phyloP scores from a whole-genome alignment of 2,329 filamentous ascomycete genomes.

The Dryadomyces quercus-mongolicae region DNA sequence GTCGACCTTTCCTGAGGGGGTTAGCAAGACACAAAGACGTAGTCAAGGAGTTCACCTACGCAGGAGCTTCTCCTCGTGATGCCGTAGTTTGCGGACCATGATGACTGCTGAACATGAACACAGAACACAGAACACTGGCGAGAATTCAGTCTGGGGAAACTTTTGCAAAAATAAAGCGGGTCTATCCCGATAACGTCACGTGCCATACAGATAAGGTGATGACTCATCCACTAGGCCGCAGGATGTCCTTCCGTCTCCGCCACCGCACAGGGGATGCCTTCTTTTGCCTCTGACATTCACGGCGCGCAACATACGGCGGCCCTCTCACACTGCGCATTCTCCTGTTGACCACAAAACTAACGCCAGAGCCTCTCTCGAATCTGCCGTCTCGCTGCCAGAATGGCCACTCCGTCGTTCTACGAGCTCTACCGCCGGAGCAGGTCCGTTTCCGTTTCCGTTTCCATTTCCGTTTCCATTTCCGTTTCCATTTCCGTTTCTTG shows the following conservation, averaged over 20 bases:
- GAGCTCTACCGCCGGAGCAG: conserved; percentile 98
- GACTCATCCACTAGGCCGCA: no score
- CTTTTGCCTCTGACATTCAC: no score
- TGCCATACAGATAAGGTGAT: no score
- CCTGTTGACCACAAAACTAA: neutral
- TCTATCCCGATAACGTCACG: no score
- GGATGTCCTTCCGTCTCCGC: no score
- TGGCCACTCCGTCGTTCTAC: conserved; percentile 51
- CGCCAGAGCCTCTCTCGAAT: neutral
- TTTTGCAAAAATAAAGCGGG: no score
- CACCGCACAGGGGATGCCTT: no score
- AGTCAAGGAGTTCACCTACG: conserved; percentile 7
- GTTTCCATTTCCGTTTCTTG: neutral
- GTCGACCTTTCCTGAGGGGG: conserved; percentile 48
- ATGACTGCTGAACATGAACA: conserved; percentile 14
- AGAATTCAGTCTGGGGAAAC: neutral
- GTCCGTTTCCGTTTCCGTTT: conserved; percentile 35
- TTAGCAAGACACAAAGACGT: neutral
- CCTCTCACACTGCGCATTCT: no score
- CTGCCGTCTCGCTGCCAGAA: conserved; percentile 1
- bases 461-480: neutral
- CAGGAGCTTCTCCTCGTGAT: conserved; percentile 93
- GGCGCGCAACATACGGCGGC: no score
- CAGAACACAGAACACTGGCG: neutral
- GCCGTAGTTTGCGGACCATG: conserved; percentile 94